Evolutionary conservation across 129 eudicot species (phyloP).

Genomic region (Ambrosia artemisiifolia): DNA sequence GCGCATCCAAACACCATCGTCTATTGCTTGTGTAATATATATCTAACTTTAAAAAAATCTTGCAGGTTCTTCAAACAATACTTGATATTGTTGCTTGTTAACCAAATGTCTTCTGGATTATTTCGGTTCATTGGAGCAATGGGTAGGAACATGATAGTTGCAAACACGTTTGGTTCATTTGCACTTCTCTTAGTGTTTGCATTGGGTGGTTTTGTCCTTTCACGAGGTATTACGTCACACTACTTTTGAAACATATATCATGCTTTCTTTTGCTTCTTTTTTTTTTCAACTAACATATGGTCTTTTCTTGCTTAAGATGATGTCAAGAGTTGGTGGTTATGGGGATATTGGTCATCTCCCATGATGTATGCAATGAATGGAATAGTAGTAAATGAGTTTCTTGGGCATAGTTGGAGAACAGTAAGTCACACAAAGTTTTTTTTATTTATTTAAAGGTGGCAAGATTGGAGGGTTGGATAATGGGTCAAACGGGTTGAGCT

Average conservation of each 20-base stretch:
- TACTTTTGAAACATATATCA: neutral
- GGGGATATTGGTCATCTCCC: slow-evolving; percentile 96
- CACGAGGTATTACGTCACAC: slow-evolving; percentile 7
- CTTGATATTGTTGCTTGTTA: slow-evolving; percentile 42
- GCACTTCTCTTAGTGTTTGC: slow-evolving; percentile 47
- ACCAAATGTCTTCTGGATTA: slow-evolving; percentile 63
- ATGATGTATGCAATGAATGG: slow-evolving; percentile 93
- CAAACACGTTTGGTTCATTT: slow-evolving; percentile 39
- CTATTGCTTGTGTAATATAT: no score
- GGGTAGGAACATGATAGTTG: slow-evolving; percentile 61
- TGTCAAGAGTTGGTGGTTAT: slow-evolving; percentile 70
- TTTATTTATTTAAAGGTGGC: neutral
- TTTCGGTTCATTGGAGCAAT: slow-evolving; percentile 56
- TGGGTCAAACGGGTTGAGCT: neutral
- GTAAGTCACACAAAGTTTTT: slow-evolving; percentile 36
- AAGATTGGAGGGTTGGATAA: neutral
- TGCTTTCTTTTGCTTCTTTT: neutral
- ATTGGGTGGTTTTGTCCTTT: slow-evolving; percentile 60
- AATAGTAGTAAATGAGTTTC: slow-evolving; percentile 75
- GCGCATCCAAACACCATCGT: neutral
- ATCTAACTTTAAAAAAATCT: neutral
- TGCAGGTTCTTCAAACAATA: slow-evolving; percentile 67
- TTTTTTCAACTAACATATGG: neutral
- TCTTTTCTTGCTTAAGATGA: slow-evolving; percentile 37
- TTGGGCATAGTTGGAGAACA: slow-evolving; percentile 74